Conservation (phyloP, 1,284 basidiomycete species). For the Ustilago esculenta region DNA sequence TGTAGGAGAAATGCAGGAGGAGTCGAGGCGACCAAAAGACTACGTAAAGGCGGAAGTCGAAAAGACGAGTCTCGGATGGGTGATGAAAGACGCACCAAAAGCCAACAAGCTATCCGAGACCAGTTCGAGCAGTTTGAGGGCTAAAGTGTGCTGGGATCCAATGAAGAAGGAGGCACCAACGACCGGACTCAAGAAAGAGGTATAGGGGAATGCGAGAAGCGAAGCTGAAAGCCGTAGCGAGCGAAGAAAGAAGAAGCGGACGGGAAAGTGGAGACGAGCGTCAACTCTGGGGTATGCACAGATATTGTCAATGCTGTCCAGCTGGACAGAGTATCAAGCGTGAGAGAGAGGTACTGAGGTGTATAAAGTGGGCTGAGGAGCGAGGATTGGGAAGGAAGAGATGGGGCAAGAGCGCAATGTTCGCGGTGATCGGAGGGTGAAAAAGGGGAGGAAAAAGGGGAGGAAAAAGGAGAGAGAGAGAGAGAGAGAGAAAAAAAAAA, state of each 20-base stretch:
- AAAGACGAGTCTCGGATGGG: background rate
- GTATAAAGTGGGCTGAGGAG: background rate
- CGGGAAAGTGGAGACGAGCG: background rate
- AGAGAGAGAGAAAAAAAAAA: conserved; percentile 9
- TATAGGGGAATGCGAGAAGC: conserved; percentile 22
- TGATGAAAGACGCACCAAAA: background rate
- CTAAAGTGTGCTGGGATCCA: background rate
- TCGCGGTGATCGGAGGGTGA: conserved; percentile 48
- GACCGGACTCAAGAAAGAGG: conserved; percentile 2
- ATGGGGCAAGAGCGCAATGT: background rate
- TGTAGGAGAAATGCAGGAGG: background rate
- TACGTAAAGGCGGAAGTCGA: background rate
- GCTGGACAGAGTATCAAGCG: no score
- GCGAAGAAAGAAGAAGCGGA: background rate
- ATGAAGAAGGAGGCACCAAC: conserved; percentile 3
- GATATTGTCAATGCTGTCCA: conserved; percentile 7
- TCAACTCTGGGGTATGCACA: conserved; percentile 11
- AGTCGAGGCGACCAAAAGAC: background rate
- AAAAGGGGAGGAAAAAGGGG: conserved; percentile 19
- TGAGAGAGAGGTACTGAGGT: background rate
- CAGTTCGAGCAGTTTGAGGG: conserved; percentile 4
- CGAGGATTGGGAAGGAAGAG: background rate
- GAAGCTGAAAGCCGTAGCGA: conserved; percentile 8
- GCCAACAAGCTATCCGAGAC: conserved; percentile 4
- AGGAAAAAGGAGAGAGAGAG: conserved; percentile 1